phyloP scores from a whole-genome alignment of 768 basidiomycete genomes.

The Russula sp. region DNA sequence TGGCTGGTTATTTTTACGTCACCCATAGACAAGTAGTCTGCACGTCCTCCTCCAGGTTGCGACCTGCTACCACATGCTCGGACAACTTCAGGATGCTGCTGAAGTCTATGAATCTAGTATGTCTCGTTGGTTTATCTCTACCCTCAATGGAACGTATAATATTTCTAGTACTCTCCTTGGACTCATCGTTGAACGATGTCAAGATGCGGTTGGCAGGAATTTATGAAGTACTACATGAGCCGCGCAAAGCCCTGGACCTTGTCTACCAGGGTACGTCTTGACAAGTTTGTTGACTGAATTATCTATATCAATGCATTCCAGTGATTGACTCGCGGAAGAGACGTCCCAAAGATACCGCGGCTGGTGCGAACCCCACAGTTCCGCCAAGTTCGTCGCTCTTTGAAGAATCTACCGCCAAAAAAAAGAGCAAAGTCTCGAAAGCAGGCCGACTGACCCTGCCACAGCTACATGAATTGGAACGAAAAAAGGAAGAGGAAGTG shows the following conservation, averaged over 20 bases:
- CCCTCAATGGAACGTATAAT: background rate
- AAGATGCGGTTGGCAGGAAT: slow-evolving; percentile 89
- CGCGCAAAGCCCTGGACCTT: slow-evolving; percentile 72
- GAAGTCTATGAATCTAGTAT: slow-evolving; percentile 79
- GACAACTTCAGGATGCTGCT: slow-evolving; percentile 66
- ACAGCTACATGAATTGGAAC: slow-evolving; percentile 34
- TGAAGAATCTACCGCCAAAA: slow-evolving; percentile 42
- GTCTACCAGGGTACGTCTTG: slow-evolving; percentile 65
- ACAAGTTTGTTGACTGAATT: background rate
- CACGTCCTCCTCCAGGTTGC: slow-evolving; percentile 73
- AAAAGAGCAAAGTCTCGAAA: slow-evolving; percentile 31
- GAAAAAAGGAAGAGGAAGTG: slow-evolving; percentile 46
- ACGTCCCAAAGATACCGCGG: slow-evolving; percentile 16
- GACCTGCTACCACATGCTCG: slow-evolving; percentile 70
- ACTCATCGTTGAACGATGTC: slow-evolving; percentile 70
- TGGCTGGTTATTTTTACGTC: background rate
- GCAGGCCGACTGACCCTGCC: slow-evolving; percentile 44
- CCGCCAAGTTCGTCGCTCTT: slow-evolving; percentile 48
- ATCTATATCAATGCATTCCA: slow-evolving; percentile 9
- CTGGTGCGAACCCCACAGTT: slow-evolving; percentile 22
- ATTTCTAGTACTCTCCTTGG: slow-evolving; percentile 56
- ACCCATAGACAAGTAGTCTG: slow-evolving; percentile 58
- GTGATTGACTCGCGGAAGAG: slow-evolving; percentile 34
- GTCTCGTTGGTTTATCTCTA: slow-evolving; percentile 20
- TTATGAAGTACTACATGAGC: slow-evolving; percentile 77